Evolutionary conservation across 2,329 filamentous ascomycete genomes (phyloP).

Genomic region (Chalara sp.): DNA sequence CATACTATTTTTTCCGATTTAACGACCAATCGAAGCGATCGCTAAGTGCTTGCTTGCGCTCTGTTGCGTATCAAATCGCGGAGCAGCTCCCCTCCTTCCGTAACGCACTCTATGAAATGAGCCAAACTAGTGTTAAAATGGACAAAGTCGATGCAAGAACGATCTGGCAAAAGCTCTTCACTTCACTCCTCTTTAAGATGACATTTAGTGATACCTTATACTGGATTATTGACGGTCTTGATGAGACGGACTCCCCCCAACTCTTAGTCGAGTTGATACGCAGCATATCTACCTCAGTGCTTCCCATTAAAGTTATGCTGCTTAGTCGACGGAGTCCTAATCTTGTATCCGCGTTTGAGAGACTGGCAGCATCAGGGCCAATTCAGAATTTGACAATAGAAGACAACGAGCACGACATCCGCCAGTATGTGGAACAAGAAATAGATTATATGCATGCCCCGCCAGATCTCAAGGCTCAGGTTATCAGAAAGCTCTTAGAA

Average conservation of each 20-base stretch:
- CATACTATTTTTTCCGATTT: conserved; percentile 27
- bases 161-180: conserved; percentile 5
- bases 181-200: conserved; percentile 1
- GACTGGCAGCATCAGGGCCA: neutral
- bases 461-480: neutral
- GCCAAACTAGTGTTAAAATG: neutral
- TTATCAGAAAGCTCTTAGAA: conserved; percentile 1
- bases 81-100: conserved; percentile 10
- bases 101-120: neutral
- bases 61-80: conserved; percentile 25
- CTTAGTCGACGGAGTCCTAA: neutral
- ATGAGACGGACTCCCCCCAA: conserved; percentile 3
- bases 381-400: neutral
- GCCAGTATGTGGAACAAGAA: conserved; percentile 2
- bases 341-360: neutral
- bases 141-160: neutral
- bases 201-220: neutral
- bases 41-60: conserved; percentile 15
- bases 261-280: conserved; percentile 2
- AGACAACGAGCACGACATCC: neutral
- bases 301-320: neutral
- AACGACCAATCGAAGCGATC: conserved; percentile 22
- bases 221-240: conserved; percentile 6
- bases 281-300: neutral
- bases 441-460: conserved; percentile 1